Evolutionary conservation across 306 rosid genomes (phyloP).

Genomic region (Pterocarpus macrocarpus): DNA sequence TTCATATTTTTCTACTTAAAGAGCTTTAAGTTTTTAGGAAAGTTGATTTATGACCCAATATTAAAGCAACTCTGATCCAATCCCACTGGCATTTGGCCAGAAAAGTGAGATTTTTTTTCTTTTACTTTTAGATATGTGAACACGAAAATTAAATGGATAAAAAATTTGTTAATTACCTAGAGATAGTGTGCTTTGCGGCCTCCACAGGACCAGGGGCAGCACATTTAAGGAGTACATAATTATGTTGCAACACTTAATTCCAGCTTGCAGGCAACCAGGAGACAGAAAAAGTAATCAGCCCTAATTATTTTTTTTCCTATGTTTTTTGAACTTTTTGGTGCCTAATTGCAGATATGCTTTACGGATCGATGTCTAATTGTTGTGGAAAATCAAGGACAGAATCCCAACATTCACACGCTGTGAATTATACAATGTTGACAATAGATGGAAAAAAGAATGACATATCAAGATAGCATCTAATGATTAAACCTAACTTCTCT

Average conservation of each 20-base stretch:
- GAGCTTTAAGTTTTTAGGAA: no score
- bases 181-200: conserved; percentile 46
- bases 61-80: background rate
- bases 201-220: conserved; percentile 16
- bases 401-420: conserved; percentile 64
- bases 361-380: conserved; percentile 39
- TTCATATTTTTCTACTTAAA: no score
- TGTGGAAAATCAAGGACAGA: conserved; percentile 56
- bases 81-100: conserved; percentile 15
- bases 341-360: conserved; percentile 27
- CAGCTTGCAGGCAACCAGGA: conserved; percentile 71
- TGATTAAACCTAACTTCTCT: background rate
- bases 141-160: background rate
- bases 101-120: background rate
- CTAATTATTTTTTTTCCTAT: background rate
- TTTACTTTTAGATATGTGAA: conserved; percentile 19
- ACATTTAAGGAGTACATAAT: conserved; percentile 30
- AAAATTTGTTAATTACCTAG: background rate
- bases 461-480: conserved; percentile 31
- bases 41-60: no score
- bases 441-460: conserved; percentile 3
- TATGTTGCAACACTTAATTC: conserved; percentile 49
- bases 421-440: conserved; percentile 49
- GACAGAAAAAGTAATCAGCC: conserved; percentile 52
- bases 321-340: conserved; percentile 36